These are phyloP conservation scores for Acanthamoeba culbertsoni DNA, from an alignment of 208 protist genomes.

Conservation along the genomic window DNA sequence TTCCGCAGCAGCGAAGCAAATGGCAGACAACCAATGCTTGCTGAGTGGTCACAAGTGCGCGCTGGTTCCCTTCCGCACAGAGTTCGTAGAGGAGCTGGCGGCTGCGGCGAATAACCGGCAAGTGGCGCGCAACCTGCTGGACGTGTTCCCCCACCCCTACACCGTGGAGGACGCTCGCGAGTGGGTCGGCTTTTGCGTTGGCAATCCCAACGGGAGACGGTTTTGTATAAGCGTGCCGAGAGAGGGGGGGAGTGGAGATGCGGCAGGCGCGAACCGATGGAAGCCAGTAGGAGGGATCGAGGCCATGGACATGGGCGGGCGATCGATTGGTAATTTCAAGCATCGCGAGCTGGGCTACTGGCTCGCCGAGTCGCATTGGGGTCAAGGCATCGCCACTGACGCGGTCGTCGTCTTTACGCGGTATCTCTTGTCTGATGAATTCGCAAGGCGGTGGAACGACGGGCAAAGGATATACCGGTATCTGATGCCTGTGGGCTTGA, in stretches of 20 bases:
- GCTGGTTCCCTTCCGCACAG: background rate
- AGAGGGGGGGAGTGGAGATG: background rate
- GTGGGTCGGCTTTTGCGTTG: background rate
- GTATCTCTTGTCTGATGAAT: slow-evolving; percentile 6
- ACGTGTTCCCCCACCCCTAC: slow-evolving; percentile 35
- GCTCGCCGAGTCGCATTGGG: slow-evolving; percentile 49
- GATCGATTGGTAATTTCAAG: background rate
- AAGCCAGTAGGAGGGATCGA: background rate
- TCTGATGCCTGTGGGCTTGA: no score
- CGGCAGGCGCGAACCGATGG: background rate
- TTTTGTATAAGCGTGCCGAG: slow-evolving; percentile 4
- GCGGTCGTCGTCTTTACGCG: background rate
- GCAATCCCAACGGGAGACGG: background rate
- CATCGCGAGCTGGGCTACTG: slow-evolving; percentile 14
- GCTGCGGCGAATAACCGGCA: background rate
- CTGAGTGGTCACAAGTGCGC: background rate
- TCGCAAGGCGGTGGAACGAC: background rate
- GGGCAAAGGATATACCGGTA: background rate
- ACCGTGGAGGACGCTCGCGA: background rate
- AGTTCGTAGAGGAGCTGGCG: slow-evolving; percentile 40
- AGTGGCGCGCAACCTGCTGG: background rate
- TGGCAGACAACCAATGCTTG: background rate
- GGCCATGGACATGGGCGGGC: background rate
- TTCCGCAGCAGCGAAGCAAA: no score
- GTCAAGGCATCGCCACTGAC: slow-evolving; percentile 10